These are phyloP conservation scores for Macrolepiota dolichaula DNA, from an alignment of 768 basidiomycete species.

Conservation along the genomic window DNA sequence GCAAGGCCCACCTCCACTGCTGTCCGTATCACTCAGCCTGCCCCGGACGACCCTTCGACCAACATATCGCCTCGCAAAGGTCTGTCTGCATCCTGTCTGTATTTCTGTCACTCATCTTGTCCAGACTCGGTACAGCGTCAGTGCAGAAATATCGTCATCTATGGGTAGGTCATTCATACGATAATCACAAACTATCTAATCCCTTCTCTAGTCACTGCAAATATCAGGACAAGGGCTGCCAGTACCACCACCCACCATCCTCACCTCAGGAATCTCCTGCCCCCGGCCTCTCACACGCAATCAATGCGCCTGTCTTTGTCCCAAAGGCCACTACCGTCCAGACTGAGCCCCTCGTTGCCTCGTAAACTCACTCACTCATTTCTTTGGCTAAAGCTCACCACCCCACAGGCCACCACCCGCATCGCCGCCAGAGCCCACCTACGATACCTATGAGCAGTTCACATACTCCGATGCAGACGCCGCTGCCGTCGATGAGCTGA, in stretches of 20 bases:
- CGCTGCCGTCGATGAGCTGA: slow-evolving; percentile 6
- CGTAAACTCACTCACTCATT: slow-evolving; percentile 17
- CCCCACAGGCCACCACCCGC: neutral
- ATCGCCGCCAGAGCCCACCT: slow-evolving; percentile 9
- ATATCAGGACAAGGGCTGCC: slow-evolving; percentile 83
- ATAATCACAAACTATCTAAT: neutral
- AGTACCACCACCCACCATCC: slow-evolving; percentile 76
- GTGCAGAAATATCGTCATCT: slow-evolving; percentile 89
- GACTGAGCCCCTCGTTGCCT: slow-evolving; percentile 15
- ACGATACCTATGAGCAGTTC: slow-evolving; percentile 21
- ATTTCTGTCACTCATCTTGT: neutral
- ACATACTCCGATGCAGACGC: neutral
- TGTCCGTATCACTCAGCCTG: slow-evolving; percentile 70
- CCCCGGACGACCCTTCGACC: slow-evolving; percentile 32
- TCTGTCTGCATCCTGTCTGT: slow-evolving; percentile 23
- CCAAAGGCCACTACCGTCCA: slow-evolving; percentile 51
- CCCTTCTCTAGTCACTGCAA: slow-evolving; percentile 62
- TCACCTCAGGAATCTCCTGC: slow-evolving; percentile 41
- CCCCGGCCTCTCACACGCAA: slow-evolving; percentile 41
- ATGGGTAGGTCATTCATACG: slow-evolving; percentile 69
- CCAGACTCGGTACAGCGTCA: slow-evolving; percentile 71
- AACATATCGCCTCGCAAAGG: slow-evolving; percentile 45
- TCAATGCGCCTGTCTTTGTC: slow-evolving; percentile 84
- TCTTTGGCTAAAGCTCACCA: slow-evolving; percentile 23
- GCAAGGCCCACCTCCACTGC: slow-evolving; percentile 60